phyloP scores from a whole-genome alignment of 1,284 basidiomycete species.

The Takashimella tepidaria region DNA sequence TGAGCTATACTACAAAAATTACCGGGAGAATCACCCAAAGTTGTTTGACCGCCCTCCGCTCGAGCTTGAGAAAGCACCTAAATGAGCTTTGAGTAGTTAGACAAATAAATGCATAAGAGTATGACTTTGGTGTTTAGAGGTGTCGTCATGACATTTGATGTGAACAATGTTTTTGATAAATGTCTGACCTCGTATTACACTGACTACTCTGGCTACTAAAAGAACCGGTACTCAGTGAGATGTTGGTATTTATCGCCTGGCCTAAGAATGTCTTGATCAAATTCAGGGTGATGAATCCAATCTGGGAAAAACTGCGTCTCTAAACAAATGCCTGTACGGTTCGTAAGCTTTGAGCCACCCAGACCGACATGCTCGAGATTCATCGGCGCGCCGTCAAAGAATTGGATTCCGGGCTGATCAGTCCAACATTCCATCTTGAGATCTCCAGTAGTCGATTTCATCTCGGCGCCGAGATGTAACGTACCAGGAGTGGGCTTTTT shows the following conservation, averaged over 20 bases:
- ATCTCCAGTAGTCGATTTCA: constrained; percentile 11
- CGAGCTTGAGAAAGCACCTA: constrained; percentile 2
- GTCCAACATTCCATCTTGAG: constrained; percentile 15
- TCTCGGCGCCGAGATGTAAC: constrained; percentile 9
- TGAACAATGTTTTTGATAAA: no score
- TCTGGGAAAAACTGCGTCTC: constrained; percentile 13
- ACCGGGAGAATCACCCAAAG: constrained; percentile 51
- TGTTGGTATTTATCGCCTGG: constrained; percentile 10
- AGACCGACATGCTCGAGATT: constrained; percentile 9
- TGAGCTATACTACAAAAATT: constrained; percentile 13
- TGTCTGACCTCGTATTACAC: no score
- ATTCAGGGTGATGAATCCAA: constrained; percentile 7
- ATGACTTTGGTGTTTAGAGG: no score
- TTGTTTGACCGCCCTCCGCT: constrained; percentile 31
- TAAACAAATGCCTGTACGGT: constrained; percentile 10
- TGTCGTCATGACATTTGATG: no score
- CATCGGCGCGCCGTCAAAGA: constrained; percentile 14
- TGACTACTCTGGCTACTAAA: not conserved
- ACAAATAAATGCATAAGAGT: not conserved
- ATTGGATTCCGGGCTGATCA: constrained; percentile 14
- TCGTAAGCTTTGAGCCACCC: constrained; percentile 4
- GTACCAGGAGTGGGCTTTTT: constrained; percentile 1
- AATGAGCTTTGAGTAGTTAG: constrained; percentile 1
- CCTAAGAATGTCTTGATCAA: constrained; percentile 5
- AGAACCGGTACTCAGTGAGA: constrained; percentile 11